Conservation (phyloP, 495 filamentous ascomycete species). For the Daldinia grandis region DNA sequence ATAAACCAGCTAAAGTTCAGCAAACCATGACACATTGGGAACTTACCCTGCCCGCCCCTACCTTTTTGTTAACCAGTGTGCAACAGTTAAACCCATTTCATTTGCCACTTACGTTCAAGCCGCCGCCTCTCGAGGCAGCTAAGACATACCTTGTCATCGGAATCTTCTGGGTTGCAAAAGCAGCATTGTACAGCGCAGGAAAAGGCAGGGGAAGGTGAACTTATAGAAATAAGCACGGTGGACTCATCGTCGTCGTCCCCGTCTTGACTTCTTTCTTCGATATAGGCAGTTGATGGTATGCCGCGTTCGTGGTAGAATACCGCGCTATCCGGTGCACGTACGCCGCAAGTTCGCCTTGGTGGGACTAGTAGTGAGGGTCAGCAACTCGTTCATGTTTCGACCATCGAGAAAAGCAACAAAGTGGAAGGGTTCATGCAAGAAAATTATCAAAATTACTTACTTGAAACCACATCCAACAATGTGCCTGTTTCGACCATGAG, state of each 20-base stretch:
- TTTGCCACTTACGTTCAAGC: conserved; percentile 14
- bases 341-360: not conserved
- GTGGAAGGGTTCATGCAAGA: too few species aligned
- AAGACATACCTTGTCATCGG: conserved; percentile 15
- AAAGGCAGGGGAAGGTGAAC: conserved; percentile 20
- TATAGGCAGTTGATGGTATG: conserved; percentile 14
- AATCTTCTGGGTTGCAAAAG: conserved; percentile 12
- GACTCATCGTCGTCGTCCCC: not conserved
- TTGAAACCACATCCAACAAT: not conserved
- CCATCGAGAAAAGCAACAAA: not conserved
- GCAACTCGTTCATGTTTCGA: not conserved
- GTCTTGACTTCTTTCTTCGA: conserved; percentile 3
- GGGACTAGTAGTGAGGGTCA: not conserved
- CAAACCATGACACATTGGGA: not conserved
- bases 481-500: not conserved
- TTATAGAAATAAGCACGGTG: conserved; percentile 22
- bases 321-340: not conserved
- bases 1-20: not conserved
- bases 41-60: not conserved
- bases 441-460: not conserved
- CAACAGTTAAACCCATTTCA: conserved; percentile 22
- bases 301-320: conserved; percentile 17
- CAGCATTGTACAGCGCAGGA: conserved; percentile 31
- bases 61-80: not conserved
- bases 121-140: conserved; percentile 19